These are phyloP conservation scores for Talaromyces liani DNA, from an alignment of 495 filamentous ascomycete genomes.

Conservation along the genomic window DNA sequence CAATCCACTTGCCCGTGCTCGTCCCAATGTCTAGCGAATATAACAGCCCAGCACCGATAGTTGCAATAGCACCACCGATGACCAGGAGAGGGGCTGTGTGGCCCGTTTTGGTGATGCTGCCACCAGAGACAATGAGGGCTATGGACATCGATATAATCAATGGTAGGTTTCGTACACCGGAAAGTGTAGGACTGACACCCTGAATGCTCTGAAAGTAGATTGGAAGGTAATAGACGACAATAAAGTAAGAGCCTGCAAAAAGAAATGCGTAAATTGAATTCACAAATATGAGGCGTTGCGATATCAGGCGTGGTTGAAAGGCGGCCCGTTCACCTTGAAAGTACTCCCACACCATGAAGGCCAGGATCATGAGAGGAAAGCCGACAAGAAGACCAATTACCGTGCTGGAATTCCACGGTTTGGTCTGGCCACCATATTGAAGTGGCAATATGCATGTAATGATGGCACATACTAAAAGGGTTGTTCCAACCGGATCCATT, in stretches of 20 bases:
- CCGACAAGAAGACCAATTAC: constrained; percentile 21
- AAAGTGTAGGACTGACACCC: constrained; percentile 48
- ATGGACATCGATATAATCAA: constrained; percentile 13
- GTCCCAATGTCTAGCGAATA: constrained; percentile 40
- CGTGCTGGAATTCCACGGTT: constrained; percentile 15
- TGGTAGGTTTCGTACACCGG: constrained; percentile 43
- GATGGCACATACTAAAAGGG: constrained; percentile 19
- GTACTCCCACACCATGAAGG: constrained; percentile 24
- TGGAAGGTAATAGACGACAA: constrained; percentile 38
- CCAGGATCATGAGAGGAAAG: constrained; percentile 9
- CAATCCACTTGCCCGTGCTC: constrained; percentile 39
- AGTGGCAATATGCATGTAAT: constrained; percentile 22
- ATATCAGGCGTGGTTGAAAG: not conserved
- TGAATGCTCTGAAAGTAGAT: constrained; percentile 51
- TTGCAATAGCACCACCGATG: constrained; percentile 34
- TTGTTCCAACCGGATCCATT: constrained; percentile 24
- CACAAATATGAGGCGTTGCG: not conserved
- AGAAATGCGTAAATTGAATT: constrained; percentile 44
- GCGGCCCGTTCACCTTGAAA: constrained; percentile 27
- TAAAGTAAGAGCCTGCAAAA: constrained; percentile 49
- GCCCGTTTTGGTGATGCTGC: constrained; percentile 2
- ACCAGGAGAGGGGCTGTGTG: not conserved
- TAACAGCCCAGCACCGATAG: constrained; percentile 44
- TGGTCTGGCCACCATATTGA: constrained; percentile 15
- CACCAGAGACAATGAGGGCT: not conserved